Conservation (phyloP, 768 basidiomycete genomes). For the Leucocoprinus birnbaumii region DNA sequence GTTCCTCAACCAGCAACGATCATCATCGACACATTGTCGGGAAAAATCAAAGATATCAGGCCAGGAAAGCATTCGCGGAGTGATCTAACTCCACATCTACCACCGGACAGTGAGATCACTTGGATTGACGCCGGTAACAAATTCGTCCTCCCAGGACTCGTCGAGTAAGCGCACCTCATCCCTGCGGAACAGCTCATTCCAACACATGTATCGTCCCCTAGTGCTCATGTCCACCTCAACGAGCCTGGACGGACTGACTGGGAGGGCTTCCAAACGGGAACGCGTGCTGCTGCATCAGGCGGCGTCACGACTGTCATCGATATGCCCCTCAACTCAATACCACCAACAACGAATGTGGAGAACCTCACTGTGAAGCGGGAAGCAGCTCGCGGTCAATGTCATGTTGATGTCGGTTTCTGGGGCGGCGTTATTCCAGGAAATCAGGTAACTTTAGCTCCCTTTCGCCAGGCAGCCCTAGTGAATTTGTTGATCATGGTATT, state of each 20-base stretch:
- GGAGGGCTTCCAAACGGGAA: constrained; percentile 95
- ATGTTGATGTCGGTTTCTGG: constrained; percentile 88
- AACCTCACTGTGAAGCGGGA: constrained; percentile 70
- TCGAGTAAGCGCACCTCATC: constrained; percentile 54
- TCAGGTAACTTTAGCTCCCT: constrained; percentile 42
- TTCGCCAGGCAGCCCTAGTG: not conserved
- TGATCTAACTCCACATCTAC: constrained; percentile 24
- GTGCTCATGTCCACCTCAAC: constrained; percentile 91
- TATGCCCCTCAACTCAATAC: constrained; percentile 98
- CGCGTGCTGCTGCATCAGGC: constrained; percentile 84
- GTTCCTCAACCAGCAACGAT: constrained; percentile 64
- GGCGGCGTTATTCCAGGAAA: constrained; percentile 95
- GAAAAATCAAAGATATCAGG: constrained; percentile 56
- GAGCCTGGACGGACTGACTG: constrained; percentile 91
- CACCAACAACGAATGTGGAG: constrained; percentile 85
- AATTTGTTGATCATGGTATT: constrained; percentile 12
- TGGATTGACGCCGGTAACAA: constrained; percentile 58
- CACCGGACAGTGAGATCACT: constrained; percentile 21
- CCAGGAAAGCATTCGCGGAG: constrained; percentile 26
- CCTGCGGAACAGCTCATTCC: not conserved
- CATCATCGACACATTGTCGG: constrained; percentile 50
- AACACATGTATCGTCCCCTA: constrained; percentile 25
- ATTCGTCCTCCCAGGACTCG: constrained; percentile 71
- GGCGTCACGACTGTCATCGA: constrained; percentile 96
- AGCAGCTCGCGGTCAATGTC: constrained; percentile 72